These are phyloP conservation scores for apple (Malus domestica) DNA, from an alignment of 306 rosid species.

Conservation along the genomic window DNA sequence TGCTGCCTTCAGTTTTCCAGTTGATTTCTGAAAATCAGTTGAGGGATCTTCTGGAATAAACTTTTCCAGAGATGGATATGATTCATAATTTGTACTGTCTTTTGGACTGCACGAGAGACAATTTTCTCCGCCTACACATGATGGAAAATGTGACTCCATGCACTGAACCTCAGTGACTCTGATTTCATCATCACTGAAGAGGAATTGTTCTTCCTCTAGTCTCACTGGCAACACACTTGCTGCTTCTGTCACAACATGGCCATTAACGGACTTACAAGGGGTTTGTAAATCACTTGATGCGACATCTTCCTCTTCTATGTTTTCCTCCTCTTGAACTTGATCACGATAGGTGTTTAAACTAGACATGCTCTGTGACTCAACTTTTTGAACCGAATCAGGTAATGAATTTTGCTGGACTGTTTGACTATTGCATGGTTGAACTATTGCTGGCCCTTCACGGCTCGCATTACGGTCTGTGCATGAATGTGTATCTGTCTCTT, in stretches of 20 bases:
- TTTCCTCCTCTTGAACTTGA: slow-evolving; percentile 28
- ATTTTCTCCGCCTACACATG: slow-evolving; percentile 27
- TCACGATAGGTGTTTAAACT: slow-evolving; percentile 21
- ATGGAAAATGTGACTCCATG: slow-evolving; percentile 27
- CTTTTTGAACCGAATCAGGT: slow-evolving; percentile 31
- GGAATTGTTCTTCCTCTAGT: slow-evolving; percentile 48
- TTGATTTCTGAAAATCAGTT: slow-evolving; percentile 19
- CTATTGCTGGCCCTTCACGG: slow-evolving; percentile 23
- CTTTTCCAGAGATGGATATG: slow-evolving; percentile 22
- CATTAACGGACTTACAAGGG: slow-evolving; percentile 27
- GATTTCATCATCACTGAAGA: slow-evolving; percentile 54
- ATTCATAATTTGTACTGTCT: slow-evolving; percentile 15
- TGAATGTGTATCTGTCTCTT: slow-evolving; percentile 21
- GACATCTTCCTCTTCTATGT: slow-evolving; percentile 21
- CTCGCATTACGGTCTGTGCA: slow-evolving; percentile 19
- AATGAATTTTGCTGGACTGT: slow-evolving; percentile 22
- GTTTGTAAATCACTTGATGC: slow-evolving; percentile 25
- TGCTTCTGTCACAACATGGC: slow-evolving; percentile 23
- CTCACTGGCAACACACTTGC: slow-evolving; percentile 17
- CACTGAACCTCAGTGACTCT: slow-evolving; percentile 17
- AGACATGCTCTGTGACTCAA: slow-evolving; percentile 28
- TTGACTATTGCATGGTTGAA: slow-evolving; percentile 22
- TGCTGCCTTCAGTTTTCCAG: slow-evolving; percentile 17
- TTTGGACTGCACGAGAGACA: slow-evolving; percentile 18
- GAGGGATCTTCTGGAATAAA: slow-evolving; percentile 10